Base-by-base conservation (phyloP, 2,329 filamentous ascomycete species). In the Neurospora crassa region DNA sequence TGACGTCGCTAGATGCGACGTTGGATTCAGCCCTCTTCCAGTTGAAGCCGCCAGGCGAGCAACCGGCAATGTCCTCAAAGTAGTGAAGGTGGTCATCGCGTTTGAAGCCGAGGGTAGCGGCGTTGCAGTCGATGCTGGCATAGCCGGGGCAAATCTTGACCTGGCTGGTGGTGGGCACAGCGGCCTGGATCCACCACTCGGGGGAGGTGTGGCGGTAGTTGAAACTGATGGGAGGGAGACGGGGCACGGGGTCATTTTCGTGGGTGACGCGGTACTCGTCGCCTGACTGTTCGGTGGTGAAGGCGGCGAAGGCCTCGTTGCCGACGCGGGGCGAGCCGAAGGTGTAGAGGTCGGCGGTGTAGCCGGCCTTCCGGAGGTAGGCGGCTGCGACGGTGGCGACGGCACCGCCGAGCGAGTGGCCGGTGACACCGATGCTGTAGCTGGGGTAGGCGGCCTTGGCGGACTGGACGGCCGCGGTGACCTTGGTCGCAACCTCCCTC, bases 351-450 rank as follows among this genome's bases (percentile, higher is more conserved):
- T 90, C 88, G 69, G 83, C 79, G 1, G 80, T 74, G 72, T 81
- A 79, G 59, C 85, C 87, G 11, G 78, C 76, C 6, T 78, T 78
- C 67, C 89, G 85, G 24, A 91, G 80, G 74, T 87, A 83, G 0
- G 84, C 87, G 0, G 84, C 87, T 0, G 84, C 90, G 5, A 93
- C 78, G 7, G 86, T 88, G 47, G 86, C 88, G 2, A 92, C 82
- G 7, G 89, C 89, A 37, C 83, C 91, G 68, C 91, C 91, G 4
- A 93, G 86, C 11, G 88, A 91, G 82, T 92, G 90, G 43, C 91
- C 91, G 0, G 89, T 89, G n/a, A 85, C 79, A 20, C 90, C 78
- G 77, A 91, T 77, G 67, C 78, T 78, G 81, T 85, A 90, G 68
- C 72, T 73, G 0, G 89, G 87, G 80, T 88, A 80, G 40, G 82